Evolutionary conservation across 352 stramenopile genomes (phyloP).

Genomic region (Peronospora destructor): DNA sequence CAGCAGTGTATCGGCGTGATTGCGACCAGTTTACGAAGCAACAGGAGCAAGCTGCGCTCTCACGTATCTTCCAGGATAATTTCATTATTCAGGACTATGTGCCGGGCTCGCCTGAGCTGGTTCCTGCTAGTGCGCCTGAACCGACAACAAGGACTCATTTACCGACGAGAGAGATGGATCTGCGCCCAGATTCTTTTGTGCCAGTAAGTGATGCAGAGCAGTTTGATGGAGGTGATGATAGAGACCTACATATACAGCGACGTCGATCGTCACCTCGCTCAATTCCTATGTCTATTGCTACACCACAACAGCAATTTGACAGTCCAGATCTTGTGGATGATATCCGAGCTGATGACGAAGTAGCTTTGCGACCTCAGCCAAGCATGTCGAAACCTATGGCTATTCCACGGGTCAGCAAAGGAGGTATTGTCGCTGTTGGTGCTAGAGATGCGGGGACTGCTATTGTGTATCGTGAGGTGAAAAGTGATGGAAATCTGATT

Average conservation of each 20-base stretch:
- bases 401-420: constrained; percentile 55
- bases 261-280: constrained; percentile 39
- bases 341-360: constrained; percentile 6
- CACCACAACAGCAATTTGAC: constrained; percentile 21
- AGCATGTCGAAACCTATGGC: constrained; percentile 74
- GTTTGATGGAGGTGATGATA: constrained; percentile 14
- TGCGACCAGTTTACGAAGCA: constrained; percentile 40
- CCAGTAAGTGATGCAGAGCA: constrained; percentile 28
- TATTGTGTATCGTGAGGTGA: constrained; percentile 14
- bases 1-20: constrained; percentile 56
- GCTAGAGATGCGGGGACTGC: constrained; percentile 4
- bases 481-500: constrained; percentile 26
- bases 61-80: constrained; percentile 64
- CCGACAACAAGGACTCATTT: constrained; percentile 15
- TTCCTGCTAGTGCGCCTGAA: constrained; percentile 20
- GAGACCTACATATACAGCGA: constrained; percentile 20
- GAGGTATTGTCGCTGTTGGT: constrained; percentile 24
- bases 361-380: constrained; percentile 23
- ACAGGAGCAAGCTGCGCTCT: constrained; percentile 27
- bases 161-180: constrained; percentile 15
- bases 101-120: constrained; percentile 47
- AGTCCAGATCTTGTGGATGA: constrained; percentile 12
- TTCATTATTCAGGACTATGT: constrained; percentile 86
- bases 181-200: constrained; percentile 33
- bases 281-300: constrained; percentile 14